Conservation (phyloP, 768 basidiomycete genomes). For the Leccinum aurantiacum region DNA sequence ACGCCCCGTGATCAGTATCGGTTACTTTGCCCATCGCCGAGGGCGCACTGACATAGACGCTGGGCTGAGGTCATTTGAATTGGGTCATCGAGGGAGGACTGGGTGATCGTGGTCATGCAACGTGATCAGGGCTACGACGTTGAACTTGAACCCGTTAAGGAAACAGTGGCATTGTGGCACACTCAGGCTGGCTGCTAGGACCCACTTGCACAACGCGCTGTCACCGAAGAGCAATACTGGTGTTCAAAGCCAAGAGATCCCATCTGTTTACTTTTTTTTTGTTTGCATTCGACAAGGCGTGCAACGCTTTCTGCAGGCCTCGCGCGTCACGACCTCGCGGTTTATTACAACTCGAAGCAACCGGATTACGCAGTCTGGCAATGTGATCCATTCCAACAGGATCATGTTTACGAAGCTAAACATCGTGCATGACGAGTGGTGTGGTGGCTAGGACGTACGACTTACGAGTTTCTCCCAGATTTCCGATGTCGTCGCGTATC, state of each 20-base stretch:
- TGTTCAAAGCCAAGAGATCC: background rate
- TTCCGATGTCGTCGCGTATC: background rate
- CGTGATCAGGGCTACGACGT: background rate
- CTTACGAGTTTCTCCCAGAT: background rate
- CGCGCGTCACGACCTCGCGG: background rate
- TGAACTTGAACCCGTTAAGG: background rate
- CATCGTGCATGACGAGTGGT: background rate
- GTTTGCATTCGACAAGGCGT: background rate
- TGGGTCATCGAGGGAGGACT: background rate
- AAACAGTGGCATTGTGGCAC: background rate
- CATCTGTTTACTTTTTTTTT: background rate
- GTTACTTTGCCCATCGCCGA: conserved; percentile 13
- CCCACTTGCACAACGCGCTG: too few relatives aligned
- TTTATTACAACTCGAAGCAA: background rate
- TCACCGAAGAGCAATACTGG: background rate
- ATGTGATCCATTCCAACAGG: background rate
- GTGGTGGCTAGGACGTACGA: background rate
- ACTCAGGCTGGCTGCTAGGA: too few relatives aligned
- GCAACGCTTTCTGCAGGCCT: background rate
- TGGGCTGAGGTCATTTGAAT: background rate
- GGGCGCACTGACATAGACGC: background rate
- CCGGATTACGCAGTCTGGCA: background rate
- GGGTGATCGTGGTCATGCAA: too few relatives aligned
- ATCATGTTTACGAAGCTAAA: background rate
- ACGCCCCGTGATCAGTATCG: conserved; percentile 2